Percentiles rank a stretch among this genome's conserved stretches.
Conservation (phyloP, 106 monocot species). For the Amphibolis antarctica region DNA sequence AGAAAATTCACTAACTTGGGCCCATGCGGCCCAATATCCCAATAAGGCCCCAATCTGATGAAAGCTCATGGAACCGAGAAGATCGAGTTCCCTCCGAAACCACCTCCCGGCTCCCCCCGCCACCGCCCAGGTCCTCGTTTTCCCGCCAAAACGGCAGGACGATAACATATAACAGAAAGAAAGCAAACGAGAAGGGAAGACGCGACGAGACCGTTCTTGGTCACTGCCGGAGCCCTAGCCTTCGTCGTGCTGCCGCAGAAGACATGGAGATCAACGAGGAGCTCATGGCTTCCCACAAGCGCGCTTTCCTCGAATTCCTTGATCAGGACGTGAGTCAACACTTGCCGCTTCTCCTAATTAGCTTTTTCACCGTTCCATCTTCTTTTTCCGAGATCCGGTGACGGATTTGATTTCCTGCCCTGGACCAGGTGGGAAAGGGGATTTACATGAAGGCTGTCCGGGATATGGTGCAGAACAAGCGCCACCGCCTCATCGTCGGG, state of each 20-base stretch:
- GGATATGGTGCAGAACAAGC: conserved; percentile 67
- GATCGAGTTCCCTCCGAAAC: too few species aligned
- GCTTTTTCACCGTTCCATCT: background rate
- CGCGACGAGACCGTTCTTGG: too few species aligned
- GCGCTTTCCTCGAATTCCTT: conserved; percentile 72
- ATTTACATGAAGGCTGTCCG: conserved; percentile 56
- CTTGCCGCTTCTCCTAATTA: too few species aligned
- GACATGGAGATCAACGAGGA: conserved; percentile 93
- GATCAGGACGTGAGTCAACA: conserved; percentile 65
- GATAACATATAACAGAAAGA: too few species aligned
- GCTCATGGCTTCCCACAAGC: conserved; percentile 67
- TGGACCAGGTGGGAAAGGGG: conserved; percentile 54
- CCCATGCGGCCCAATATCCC: too few species aligned
- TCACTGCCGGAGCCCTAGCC: background rate
- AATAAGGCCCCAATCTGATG: too few species aligned
- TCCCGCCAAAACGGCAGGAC: too few species aligned
- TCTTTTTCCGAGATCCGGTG: background rate
- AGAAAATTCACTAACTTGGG: too few species aligned
- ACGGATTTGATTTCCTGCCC: background rate
- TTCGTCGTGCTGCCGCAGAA: background rate
- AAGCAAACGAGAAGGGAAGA: too few species aligned
- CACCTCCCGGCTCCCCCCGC: too few species aligned
- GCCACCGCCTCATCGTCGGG: conserved; percentile 62
- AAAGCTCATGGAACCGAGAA: too few species aligned
- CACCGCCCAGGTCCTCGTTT: too few species aligned